Base-by-base conservation (phyloP, 208 protist genomes). In the Leishmania martiniquensis region DNA sequence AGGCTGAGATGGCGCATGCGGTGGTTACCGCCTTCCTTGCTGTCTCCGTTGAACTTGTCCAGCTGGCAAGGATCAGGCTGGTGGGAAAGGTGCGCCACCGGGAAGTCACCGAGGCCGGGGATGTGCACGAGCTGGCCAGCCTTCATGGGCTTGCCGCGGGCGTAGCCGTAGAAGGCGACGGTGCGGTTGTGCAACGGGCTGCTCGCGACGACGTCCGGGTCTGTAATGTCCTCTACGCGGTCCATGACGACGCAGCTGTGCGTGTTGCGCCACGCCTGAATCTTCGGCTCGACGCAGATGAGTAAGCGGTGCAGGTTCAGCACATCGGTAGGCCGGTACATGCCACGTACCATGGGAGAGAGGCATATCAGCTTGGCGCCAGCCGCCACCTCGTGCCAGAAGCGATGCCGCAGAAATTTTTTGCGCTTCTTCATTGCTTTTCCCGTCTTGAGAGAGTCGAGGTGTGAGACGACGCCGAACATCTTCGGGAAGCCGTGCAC, bases 401-500 rank as follows among this genome's bases (percentile, higher is more conserved):
- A 97, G 68, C 95, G 92, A 74, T 99, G 91, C 72, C 99, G 99
- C 37, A 99, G 83, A 76, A 95, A 91, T 89, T 99, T 99, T 82
- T 99, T 99, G 9, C 94, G 96, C 83, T 99, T 99, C 82, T 98
- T 98, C 10, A 99, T 86, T 72, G 90, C 80, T 85, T 99, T 99
- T 59, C 90, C 93, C 47, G 99, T 97, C 81, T 98, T 99, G 67
- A 99, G 98, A 51, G 91, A 57, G 85, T 99, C 99, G 7, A 99
- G 89, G 85, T 99, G 99, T 29, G 99, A 99, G 1, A 99, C 87
- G 25, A 99, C 92, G 59, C 99, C 99, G 85, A 99, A 99, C 81
- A 99, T 95, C 62, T 96, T 96, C 7, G 99, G 98, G 73, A 99
- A 99, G 51, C 99, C 99, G 84, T 99, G 99, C 52, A 98, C 94